Base-by-base conservation (phyloP, 106 monocot genomes). In the Dendrobium chrysotoxum region DNA sequence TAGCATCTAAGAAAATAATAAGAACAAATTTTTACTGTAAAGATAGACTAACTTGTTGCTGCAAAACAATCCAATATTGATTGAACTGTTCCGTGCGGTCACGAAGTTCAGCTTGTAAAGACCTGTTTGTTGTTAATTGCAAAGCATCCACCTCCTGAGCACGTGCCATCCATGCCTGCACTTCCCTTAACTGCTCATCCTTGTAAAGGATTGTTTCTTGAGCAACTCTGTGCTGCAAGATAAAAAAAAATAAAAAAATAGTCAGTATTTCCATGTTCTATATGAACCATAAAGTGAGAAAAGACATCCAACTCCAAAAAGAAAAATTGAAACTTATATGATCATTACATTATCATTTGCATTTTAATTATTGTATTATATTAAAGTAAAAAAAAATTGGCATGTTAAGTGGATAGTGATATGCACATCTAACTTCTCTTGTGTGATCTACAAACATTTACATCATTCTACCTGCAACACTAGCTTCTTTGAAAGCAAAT, bases 141-240 rank as follows among this genome's bases (percentile, higher is more conserved):
- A 95, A 74, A 77, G 89, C 92, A 84, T 94, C 94, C 88, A 93
- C 84, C 84, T 95, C 95, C 79, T 91, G 98, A 79, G 83, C 88
- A 80, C 86, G 89, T 75, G 89, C 41, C 75, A 95, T 83, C 95
- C 95, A 99, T 75, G 91, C 78, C 75, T 97, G 96, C 44, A 87
- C 91, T 40, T 97, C 92, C 80, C 92, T 92, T 61, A 99, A 79
- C 39, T 99, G 92, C 80, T 91, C 95, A 83, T 99, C 98, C 89
- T 95, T 99, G 80, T 82, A 91, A 82, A 93, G 41, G 18, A 95
- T 83, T 68, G 76, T 90, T 72, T 99, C 93, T 54, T 95, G 95
- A 67, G 89, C 83, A 83, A 81, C 88, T 83, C 95, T 92, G 92
- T 91, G 86, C 98, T 99, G 91, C 72, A 88, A 81, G 45, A 76